phyloP scores from a whole-genome alignment of 352 stramenopile species.

The Globisporangium solare region DNA sequence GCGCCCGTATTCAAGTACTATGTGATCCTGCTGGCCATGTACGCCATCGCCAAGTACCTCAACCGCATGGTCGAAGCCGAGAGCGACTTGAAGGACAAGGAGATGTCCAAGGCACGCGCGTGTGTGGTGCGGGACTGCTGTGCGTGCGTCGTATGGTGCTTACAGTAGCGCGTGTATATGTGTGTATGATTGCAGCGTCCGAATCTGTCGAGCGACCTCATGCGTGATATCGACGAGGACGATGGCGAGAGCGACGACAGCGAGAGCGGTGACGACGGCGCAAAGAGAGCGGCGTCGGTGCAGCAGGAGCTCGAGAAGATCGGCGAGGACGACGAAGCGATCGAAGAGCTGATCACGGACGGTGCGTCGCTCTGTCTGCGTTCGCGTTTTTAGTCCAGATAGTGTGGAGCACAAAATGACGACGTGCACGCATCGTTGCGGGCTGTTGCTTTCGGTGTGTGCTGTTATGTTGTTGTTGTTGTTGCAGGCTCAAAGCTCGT shows the following conservation, averaged over 20 bases:
- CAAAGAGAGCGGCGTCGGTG: background rate
- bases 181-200: conserved; percentile 27
- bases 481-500: conserved; percentile 39
- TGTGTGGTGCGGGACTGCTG: background rate
- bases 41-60: conserved; percentile 50
- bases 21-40: conserved; percentile 50
- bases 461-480: no score
- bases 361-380: conserved; percentile 20
- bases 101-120: conserved; percentile 18
- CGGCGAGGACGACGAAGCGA: conserved; percentile 39
- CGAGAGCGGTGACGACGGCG: background rate
- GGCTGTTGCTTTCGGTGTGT: no score
- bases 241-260: conserved; percentile 24
- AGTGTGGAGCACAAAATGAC: no score
- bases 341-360: conserved; percentile 70
- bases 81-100: conserved; percentile 31
- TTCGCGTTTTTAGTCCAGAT: background rate
- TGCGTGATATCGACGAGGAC: conserved; percentile 38
- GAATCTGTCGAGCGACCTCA: conserved; percentile 44
- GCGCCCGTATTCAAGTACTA: conserved; percentile 80
- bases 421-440: no score
- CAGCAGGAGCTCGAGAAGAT: conserved; percentile 3
- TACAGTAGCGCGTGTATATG: background rate
- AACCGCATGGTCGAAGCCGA: conserved; percentile 58
- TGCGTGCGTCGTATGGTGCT: background rate